A percentile compares a stretch with the other conserved stretches of the same genome.
Evolutionary conservation across 495 filamentous ascomycete species (phyloP).

Genomic region (Aspergillus carlsbadensis): DNA sequence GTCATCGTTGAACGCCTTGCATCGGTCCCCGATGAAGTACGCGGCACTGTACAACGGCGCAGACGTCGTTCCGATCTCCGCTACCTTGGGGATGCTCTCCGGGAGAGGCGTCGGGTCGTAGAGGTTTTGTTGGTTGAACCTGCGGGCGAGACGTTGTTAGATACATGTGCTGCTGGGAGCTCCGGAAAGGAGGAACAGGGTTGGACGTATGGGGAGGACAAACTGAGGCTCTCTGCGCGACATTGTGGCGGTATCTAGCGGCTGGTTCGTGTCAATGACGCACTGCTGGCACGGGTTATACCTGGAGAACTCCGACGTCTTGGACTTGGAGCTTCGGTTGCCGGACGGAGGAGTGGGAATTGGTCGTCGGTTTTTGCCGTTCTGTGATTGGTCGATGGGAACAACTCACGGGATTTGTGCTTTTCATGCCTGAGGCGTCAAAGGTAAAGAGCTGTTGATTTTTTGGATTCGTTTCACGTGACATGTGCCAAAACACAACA

Average conservation of each 20-base stretch:
- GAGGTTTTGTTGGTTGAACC: conserved; percentile 90
- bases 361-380: conserved; percentile 21
- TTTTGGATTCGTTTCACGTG: conserved; percentile 12
- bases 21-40: conserved; percentile 97
- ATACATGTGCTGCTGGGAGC: conserved; percentile 11
- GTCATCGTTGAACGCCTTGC: conserved; percentile 95
- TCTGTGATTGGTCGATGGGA: conserved; percentile 17
- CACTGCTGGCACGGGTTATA: neutral
- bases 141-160: conserved; percentile 36
- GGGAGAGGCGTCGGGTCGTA: conserved; percentile 96
- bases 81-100: conserved; percentile 81
- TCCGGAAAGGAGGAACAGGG: conserved; percentile 11
- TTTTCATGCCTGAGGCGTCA: conserved; percentile 16
- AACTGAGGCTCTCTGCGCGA: conserved; percentile 51
- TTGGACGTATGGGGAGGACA: conserved; percentile 1
- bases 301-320: neutral
- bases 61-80: conserved; percentile 87
- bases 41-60: conserved; percentile 87
- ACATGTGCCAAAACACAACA: conserved; percentile 16
- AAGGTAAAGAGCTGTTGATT: neutral
- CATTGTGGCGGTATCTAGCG: conserved; percentile 40
- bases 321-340: neutral
- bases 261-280: neutral
- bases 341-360: conserved; percentile 2
- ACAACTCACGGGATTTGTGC: neutral